A percentile compares a stretch with the other conserved stretches of the same genome.
phyloP scores from a whole-genome alignment of 2,329 filamentous ascomycete species.

The Kalaharituber pfeilii region DNA sequence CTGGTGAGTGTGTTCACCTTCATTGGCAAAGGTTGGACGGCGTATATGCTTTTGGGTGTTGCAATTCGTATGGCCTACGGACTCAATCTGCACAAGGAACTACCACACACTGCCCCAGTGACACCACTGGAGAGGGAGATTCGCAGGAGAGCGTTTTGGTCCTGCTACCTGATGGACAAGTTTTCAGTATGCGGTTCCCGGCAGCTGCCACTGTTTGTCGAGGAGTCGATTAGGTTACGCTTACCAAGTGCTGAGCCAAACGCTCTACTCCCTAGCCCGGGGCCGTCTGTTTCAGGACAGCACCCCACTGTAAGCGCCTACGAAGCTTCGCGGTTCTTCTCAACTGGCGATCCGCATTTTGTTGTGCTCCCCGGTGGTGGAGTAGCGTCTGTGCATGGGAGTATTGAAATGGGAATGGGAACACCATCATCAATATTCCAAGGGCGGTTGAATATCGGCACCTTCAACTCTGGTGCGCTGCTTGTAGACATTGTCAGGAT shows the following conservation, averaged over 20 bases:
- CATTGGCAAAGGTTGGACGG: constrained; percentile 62
- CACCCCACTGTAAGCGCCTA: too few species aligned
- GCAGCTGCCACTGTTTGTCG: constrained; percentile 60
- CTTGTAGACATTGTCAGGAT: constrained; percentile 72
- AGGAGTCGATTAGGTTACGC: constrained; percentile 57
- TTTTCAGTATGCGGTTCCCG: constrained; percentile 58
- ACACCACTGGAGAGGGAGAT: constrained; percentile 56
- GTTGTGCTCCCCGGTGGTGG: too few species aligned
- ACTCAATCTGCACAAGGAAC: constrained; percentile 62
- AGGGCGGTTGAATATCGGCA: constrained; percentile 10
- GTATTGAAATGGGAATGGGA: constrained; percentile 3
- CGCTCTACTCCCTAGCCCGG: too few species aligned
- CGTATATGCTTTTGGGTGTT: constrained; percentile 68
- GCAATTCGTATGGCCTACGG: constrained; percentile 71
- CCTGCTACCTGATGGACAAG: constrained; percentile 72
- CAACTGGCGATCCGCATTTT: too few species aligned
- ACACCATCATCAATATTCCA: too few species aligned
- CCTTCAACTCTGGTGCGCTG: constrained; percentile 45
- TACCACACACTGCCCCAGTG: constrained; percentile 44
- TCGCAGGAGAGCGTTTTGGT: constrained; percentile 69
- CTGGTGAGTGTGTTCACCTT: constrained; percentile 61
- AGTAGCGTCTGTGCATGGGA: constrained; percentile 7
- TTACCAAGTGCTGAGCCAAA: constrained; percentile 43
- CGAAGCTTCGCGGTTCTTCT: constrained; percentile 57
- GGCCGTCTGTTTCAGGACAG: too few species aligned